These are phyloP conservation scores for Alternaria gaisen DNA, from an alignment of 2,329 filamentous ascomycete genomes.

Conservation along the genomic window DNA sequence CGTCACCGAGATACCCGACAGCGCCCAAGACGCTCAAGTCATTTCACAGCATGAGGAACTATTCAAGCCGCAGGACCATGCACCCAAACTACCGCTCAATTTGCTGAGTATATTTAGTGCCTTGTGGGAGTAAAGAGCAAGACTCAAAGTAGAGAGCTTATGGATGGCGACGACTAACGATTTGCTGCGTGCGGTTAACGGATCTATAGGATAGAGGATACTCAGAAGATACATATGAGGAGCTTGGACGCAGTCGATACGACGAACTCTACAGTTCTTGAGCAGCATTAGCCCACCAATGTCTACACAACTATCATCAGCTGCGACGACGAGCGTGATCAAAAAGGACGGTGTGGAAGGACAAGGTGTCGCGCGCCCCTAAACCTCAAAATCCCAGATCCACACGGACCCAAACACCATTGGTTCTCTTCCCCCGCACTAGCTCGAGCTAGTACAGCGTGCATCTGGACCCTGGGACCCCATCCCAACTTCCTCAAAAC, in stretches of 20 bases:
- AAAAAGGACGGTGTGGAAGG: background rate
- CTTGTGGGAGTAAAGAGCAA: background rate
- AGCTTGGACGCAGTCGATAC: background rate
- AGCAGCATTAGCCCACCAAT: background rate
- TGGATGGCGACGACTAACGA: background rate
- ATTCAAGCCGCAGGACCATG: background rate
- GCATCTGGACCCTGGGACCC: constrained; percentile 5
- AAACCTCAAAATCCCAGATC: background rate
- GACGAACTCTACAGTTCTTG: background rate
- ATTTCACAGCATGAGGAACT: background rate
- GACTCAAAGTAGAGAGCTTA: background rate
- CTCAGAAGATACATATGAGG: no score
- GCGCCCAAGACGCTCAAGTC: background rate
- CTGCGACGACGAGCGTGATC: background rate
- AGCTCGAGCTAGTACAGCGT: background rate
- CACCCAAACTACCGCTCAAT: background rate
- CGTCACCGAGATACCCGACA: constrained; percentile 22
- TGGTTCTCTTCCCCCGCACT: constrained; percentile 16
- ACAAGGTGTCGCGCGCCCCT: background rate
- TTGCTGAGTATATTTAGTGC: background rate
- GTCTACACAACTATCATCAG: background rate
- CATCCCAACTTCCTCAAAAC: constrained; percentile 26
- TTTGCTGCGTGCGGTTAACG: no score
- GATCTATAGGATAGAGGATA: no score
- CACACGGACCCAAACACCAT: background rate